Conservation (phyloP, 108 stramenopile genomes). For the Nitzschia sp. region DNA sequence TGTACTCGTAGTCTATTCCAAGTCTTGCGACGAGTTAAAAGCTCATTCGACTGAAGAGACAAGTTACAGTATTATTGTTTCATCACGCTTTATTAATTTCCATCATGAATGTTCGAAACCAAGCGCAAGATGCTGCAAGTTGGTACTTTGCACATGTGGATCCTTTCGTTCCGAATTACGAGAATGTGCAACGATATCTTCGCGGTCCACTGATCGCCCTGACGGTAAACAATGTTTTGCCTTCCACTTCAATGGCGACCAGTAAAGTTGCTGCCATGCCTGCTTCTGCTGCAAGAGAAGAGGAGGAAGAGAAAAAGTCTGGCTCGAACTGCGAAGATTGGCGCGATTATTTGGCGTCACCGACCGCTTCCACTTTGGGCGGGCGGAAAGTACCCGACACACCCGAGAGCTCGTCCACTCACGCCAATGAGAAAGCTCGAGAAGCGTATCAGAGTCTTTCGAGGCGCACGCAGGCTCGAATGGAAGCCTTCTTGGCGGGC, state of each 20-base stretch:
- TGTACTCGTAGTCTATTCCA: too few relatives aligned
- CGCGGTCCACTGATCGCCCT: conserved; percentile 64
- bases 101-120: conserved; percentile 43
- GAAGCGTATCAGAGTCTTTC: conserved; percentile 40
- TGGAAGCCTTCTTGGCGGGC: conserved; percentile 81
- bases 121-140: conserved; percentile 50
- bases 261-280: conserved; percentile 6
- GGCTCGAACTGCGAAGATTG: conserved; percentile 15
- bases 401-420: not conserved
- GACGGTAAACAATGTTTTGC: conserved; percentile 51
- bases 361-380: not conserved
- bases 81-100: not conserved
- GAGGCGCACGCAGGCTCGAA: conserved; percentile 59
- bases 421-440: conserved; percentile 9
- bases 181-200: conserved; percentile 54
- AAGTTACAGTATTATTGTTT: too few relatives aligned
- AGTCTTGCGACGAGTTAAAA: too few relatives aligned
- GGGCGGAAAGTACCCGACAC: not conserved
- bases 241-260: not conserved
- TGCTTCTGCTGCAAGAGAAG: not conserved
- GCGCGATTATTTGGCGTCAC: conserved; percentile 27
- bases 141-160: conserved; percentile 71
- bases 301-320: conserved; percentile 11
- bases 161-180: conserved; percentile 51
- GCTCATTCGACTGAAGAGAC: too few relatives aligned